phyloP scores from a whole-genome alignment of 2,329 filamentous ascomycete genomes.

The Apiospora pterosperma region DNA sequence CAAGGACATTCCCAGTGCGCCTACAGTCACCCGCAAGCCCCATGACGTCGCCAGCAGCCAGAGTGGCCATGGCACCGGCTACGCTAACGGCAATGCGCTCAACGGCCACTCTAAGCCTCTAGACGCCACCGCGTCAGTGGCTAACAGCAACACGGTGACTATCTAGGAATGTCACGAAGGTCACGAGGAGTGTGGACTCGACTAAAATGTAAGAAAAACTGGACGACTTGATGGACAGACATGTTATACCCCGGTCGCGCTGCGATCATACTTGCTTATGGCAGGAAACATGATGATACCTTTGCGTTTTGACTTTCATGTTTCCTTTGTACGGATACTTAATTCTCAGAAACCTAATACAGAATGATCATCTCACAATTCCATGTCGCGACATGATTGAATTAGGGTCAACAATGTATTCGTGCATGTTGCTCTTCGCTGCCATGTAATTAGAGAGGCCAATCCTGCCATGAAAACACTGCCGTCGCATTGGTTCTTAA shows the following conservation, averaged over 20 bases:
- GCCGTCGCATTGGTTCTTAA: too few species aligned
- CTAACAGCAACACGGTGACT: not conserved
- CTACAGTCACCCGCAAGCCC: conserved; percentile 46
- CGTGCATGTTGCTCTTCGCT: too few species aligned
- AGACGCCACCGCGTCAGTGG: not conserved
- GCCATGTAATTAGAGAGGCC: too few species aligned
- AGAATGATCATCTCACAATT: not conserved
- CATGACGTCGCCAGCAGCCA: conserved; percentile 25
- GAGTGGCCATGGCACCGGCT: not conserved
- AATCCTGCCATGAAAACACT: too few species aligned
- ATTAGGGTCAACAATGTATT: too few species aligned
- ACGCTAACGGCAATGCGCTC: not conserved
- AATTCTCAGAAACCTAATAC: not conserved
- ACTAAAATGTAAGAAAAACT: not conserved
- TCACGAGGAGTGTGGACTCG: not conserved
- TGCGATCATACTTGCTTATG: not conserved
- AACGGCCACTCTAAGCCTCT: not conserved
- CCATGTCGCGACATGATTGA: too few species aligned
- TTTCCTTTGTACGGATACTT: not conserved
- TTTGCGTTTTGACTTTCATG: not conserved
- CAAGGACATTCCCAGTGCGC: conserved; percentile 63
- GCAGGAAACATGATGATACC: conserved; percentile 7
- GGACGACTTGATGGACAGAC: not conserved
- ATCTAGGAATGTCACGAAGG: conserved; percentile 6
- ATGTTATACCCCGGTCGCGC: conserved; percentile 5